phyloP scores from a whole-genome alignment of 1,139 yeast species.

The Wickerhamiella pararugosa region DNA sequence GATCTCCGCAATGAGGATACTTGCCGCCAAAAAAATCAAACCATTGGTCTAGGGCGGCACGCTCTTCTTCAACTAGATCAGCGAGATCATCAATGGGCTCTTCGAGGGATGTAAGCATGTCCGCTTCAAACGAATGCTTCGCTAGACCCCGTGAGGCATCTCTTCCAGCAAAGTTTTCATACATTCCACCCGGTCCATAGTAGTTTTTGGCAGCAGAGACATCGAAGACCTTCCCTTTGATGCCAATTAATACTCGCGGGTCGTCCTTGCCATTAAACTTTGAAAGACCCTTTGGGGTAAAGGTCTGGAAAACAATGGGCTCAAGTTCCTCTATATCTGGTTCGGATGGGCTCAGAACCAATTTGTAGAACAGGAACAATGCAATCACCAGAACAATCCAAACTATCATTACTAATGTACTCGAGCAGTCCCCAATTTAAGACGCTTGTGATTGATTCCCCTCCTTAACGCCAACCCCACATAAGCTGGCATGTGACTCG shows the following conservation, averaged over 20 bases:
- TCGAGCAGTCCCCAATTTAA: neutral
- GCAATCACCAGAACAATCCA: conserved; percentile 4
- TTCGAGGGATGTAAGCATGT: conserved; percentile 25
- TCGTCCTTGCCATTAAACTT: conserved; percentile 68
- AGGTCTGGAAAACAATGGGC: conserved; percentile 61
- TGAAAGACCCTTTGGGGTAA: conserved; percentile 60
- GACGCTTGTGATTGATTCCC: neutral
- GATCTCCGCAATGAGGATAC: conserved; percentile 26
- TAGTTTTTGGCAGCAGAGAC: conserved; percentile 69
- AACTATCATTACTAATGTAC: neutral
- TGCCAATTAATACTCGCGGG: conserved; percentile 67
- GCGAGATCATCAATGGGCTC: conserved; percentile 54
- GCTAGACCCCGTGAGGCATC: conserved; percentile 96
- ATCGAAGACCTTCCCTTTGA: conserved; percentile 74
- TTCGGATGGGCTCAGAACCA: neutral
- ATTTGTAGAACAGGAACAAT: neutral
- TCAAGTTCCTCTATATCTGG: conserved; percentile 22
- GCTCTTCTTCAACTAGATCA: conserved; percentile 49
- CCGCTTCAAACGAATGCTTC: conserved; percentile 64
- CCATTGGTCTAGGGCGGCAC: conserved; percentile 68
- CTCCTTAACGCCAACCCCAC: too few relatives aligned
- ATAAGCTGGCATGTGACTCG: too few relatives aligned
- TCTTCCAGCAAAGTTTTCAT: conserved; percentile 88
- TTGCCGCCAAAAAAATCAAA: conserved; percentile 62
- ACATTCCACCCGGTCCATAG: conserved; percentile 96